Evolutionary conservation across 805 yeast genomes (phyloP), one percentile per base, ranked within the genome.

Genomic region (Brettanomyces anomalus): DNA sequence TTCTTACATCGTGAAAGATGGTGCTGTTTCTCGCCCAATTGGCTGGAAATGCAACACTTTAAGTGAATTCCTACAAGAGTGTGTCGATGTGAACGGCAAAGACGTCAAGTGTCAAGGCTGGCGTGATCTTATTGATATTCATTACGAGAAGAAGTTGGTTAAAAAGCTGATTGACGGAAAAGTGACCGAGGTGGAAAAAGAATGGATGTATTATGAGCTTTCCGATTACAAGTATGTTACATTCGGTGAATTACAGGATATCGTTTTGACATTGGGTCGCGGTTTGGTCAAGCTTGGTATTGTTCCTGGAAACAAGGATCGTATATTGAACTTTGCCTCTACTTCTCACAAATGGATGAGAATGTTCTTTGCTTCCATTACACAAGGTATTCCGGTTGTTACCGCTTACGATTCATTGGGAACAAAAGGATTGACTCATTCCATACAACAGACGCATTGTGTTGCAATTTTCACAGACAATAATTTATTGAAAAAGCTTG

Each of bases 391-490:
- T 46, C 85, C 97, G 19, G 74, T 84, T 44, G 97, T 88, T 34
- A 93, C 98, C 14, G 97, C 98, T 33, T 93, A 93, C 64, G 97
- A 89, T 62, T 87, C 96, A 36, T 71, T 89, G 51, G 97, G 97
- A 45, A 95, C 87, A 64, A 72, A 74, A 32, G 96, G 96, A 19
- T 72, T 89, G 57, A 82, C 81, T 44, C 95, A 84, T 64, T 88
- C 97, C 3, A 71, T 93, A 57, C 71, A 74, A 34, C 85, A 89
- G 66, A 87, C 97, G 4, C 85, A 72, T 39, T 77, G 95, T 21
- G 70, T 64, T 42, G 95, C 81, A 18, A 70, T 93, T 46, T 87
- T 83, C 64, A 84, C 95, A 37, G 97, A 93, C 61, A 88, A 84
- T 57, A 70, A 75, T 16, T 71, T 89, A 46, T 71, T 93, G 52